A percentile compares a stretch with the other conserved stretches of the same genome.
Conservation (phyloP, 306 rosid genomes). For the Spatholobus suberectus region DNA sequence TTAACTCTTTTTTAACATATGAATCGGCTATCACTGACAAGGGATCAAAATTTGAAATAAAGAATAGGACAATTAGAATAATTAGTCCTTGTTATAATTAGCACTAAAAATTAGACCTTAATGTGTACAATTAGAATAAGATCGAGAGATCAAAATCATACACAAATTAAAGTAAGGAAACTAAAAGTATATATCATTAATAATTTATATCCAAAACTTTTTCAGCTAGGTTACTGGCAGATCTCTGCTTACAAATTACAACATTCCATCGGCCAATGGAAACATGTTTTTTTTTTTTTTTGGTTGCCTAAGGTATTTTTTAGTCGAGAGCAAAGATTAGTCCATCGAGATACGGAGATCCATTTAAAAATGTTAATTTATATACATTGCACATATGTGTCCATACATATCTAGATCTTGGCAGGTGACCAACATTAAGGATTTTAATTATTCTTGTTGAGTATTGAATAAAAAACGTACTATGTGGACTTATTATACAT, state of each 20-base stretch:
- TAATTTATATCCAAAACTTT: neutral
- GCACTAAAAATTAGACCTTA: neutral
- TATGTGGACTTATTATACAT: neutral
- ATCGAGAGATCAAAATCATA: neutral
- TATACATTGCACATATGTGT: neutral
- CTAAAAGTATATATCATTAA: neutral
- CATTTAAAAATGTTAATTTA: neutral
- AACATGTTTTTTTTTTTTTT: too few relatives aligned
- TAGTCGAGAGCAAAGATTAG: too few relatives aligned
- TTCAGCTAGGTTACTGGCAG: neutral
- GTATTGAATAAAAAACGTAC: neutral
- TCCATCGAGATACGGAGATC: too few relatives aligned
- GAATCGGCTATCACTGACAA: neutral
- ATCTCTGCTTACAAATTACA: neutral
- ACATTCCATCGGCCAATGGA: neutral
- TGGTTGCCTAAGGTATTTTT: too few relatives aligned
- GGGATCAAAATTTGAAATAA: neutral
- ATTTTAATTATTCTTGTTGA: slow-evolving; percentile 9
- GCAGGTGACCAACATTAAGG: slow-evolving; percentile 28
- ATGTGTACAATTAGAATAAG: neutral
- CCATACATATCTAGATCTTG: neutral
- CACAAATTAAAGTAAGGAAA: neutral
- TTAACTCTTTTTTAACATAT: neutral
- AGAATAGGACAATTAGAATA: neutral
- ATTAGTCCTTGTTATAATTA: neutral